These are phyloP conservation scores for Macrophomina phaseolina DNA, from an alignment of 2,329 filamentous ascomycete species.

Conservation along the genomic window DNA sequence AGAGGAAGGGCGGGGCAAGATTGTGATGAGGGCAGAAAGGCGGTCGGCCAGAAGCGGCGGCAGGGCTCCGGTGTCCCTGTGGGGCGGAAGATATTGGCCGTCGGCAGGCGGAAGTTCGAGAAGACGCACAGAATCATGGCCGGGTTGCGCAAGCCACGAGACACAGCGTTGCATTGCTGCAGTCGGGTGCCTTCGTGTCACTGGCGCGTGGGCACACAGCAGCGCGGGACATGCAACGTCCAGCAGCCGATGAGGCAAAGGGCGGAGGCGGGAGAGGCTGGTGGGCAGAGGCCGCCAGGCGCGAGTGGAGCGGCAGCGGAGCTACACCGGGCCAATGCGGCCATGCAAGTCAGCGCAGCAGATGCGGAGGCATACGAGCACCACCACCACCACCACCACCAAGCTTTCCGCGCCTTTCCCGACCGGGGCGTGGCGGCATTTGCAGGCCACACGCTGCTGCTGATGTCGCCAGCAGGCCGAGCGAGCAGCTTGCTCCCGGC, in stretches of 20 bases:
- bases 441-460: not conserved
- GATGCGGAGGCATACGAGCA: conserved; percentile 1
- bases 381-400: not conserved
- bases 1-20: not conserved
- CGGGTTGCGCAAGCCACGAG: conserved; percentile 6
- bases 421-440: not conserved
- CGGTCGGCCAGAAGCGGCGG: not conserved
- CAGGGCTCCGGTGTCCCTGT: not conserved
- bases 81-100: not conserved
- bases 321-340: not conserved
- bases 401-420: conserved; percentile 1
- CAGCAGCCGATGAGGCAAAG: not conserved
- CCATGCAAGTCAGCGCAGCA: conserved; percentile 7
- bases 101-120: not conserved
- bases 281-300: conserved; percentile 1
- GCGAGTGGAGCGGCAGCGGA: conserved; percentile 12
- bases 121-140: not conserved
- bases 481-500: not conserved
- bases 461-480: not conserved
- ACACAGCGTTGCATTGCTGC: not conserved
- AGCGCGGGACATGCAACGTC: not conserved
- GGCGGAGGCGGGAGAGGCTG: not conserved
- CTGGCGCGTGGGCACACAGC: not conserved
- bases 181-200: not conserved
- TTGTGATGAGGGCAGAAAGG: not conserved